Conservation (phyloP, 2,329 filamentous ascomycete genomes). For the Nothomitra cinnamomea region DNA sequence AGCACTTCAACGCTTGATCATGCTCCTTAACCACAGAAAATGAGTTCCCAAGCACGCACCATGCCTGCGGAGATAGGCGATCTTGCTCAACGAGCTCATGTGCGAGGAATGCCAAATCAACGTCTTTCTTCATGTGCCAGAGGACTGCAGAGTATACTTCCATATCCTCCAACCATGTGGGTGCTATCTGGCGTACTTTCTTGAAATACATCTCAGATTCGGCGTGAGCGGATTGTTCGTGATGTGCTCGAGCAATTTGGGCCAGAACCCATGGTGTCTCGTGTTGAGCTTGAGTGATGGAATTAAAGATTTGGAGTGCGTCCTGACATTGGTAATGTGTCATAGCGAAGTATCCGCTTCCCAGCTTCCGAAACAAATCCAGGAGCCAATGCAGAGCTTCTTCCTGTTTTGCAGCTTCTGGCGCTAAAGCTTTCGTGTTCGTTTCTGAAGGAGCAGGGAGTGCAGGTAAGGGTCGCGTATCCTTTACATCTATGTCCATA, state of each 20-base stretch:
- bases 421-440: slow-evolving; percentile 16
- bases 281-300: slow-evolving; percentile 55
- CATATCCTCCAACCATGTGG: slow-evolving; percentile 81
- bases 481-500: slow-evolving; percentile 53
- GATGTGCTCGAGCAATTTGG: slow-evolving; percentile 78
- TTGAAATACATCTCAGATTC: slow-evolving; percentile 80
- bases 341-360: slow-evolving; percentile 60
- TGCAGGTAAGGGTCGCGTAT: slow-evolving; percentile 25
- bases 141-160: slow-evolving; percentile 96
- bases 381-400: slow-evolving; percentile 63
- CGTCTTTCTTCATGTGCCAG: slow-evolving; percentile 92
- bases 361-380: slow-evolving; percentile 68
- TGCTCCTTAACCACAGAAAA: slow-evolving; percentile 87
- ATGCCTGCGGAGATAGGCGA: slow-evolving; percentile 82
- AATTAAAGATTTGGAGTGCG: slow-evolving; percentile 55
- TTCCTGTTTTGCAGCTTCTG: slow-evolving; percentile 46
- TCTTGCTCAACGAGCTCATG: slow-evolving; percentile 78
- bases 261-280: slow-evolving; percentile 89
- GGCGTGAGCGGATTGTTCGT: slow-evolving; percentile 72
- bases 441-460: slow-evolving; percentile 20
- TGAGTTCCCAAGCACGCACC: slow-evolving; percentile 89
- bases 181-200: slow-evolving; percentile 60
- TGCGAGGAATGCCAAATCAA: slow-evolving; percentile 78
- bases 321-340: slow-evolving; percentile 65
- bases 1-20: slow-evolving; percentile 85